These are phyloP conservation scores for Prunus yedoensis DNA, from an alignment of 331 rosid species.

Conservation along the genomic window DNA sequence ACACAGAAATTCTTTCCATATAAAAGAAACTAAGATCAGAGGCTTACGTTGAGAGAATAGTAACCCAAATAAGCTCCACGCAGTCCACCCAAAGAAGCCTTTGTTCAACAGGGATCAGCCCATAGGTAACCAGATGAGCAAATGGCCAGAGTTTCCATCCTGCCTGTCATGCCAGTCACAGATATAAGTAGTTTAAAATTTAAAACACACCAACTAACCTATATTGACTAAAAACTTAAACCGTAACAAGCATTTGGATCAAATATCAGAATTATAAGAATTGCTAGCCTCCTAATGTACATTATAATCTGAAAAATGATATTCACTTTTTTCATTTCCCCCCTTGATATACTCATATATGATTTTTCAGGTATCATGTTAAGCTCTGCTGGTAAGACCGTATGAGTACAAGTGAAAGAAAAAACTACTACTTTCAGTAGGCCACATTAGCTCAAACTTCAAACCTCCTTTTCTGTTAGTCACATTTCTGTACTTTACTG, in stretches of 20 bases:
- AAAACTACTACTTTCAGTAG: not conserved
- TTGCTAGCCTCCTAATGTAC: not conserved
- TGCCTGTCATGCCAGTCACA: conserved; percentile 55
- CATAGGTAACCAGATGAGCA: conserved; percentile 93
- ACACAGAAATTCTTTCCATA: not conserved
- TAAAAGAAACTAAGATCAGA: conserved; percentile 15
- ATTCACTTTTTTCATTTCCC: not conserved
- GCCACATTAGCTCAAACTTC: not conserved
- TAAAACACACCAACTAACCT: not conserved
- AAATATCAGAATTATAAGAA: not conserved
- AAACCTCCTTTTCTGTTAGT: not conserved
- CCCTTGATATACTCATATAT: not conserved
- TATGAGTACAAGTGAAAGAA: not conserved
- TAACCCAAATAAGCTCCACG: conserved; percentile 95
- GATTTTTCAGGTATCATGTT: not conserved
- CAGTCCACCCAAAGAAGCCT: conserved; percentile 99
- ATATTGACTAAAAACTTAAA: not conserved
- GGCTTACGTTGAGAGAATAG: conserved; percentile 91
- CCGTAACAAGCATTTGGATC: not conserved
- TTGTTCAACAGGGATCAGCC: conserved; percentile 87
- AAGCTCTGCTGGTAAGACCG: not conserved
- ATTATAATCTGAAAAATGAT: not conserved
- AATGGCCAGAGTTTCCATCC: conserved; percentile 99
- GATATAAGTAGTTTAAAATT: not conserved
- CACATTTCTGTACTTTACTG: not conserved